phyloP scores from a whole-genome alignment of 805 yeast genomes.

The Schwanniomyces vanrijiae region DNA sequence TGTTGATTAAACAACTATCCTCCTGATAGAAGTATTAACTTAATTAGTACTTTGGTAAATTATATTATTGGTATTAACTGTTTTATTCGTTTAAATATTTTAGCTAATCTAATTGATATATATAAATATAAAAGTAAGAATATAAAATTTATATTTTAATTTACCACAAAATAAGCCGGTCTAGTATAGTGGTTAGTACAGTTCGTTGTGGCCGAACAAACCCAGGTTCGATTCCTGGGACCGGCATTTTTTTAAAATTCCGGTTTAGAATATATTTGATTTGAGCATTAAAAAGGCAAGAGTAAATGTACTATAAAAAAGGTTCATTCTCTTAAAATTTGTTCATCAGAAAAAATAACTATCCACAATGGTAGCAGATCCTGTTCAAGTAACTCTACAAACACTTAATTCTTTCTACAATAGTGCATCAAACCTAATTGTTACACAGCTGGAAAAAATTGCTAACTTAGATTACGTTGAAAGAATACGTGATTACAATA shows the following conservation, averaged over 20 bases:
- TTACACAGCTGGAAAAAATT: slow-evolving; percentile 23
- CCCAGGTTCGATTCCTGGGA: slow-evolving; percentile 55
- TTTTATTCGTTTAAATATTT: too few species aligned
- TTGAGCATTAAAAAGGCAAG: background rate
- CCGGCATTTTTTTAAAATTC: slow-evolving; percentile 31
- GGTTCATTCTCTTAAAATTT: background rate
- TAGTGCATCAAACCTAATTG: slow-evolving; percentile 18
- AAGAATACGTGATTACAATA: slow-evolving; percentile 10
- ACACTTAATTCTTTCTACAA: slow-evolving; percentile 23
- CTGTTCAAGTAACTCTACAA: slow-evolving; percentile 38
- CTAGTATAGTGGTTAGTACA: slow-evolving; percentile 52
- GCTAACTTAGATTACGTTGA: slow-evolving; percentile 15
- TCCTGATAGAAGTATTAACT: too few species aligned
- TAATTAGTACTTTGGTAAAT: too few species aligned
- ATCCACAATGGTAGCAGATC: slow-evolving; percentile 43
- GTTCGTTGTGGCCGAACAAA: slow-evolving; percentile 50
- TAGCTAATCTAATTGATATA: too few species aligned
- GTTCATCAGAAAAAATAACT: background rate
- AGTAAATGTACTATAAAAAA: background rate
- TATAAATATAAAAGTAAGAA: too few species aligned
- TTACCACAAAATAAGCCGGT: slow-evolving; percentile 28
- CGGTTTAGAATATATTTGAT: background rate
- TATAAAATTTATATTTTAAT: too few species aligned
- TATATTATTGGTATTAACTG: too few species aligned
- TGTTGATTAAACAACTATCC: too few species aligned